Conservation (phyloP, 805 yeast species). For the Yamadazyma akitaensis region DNA sequence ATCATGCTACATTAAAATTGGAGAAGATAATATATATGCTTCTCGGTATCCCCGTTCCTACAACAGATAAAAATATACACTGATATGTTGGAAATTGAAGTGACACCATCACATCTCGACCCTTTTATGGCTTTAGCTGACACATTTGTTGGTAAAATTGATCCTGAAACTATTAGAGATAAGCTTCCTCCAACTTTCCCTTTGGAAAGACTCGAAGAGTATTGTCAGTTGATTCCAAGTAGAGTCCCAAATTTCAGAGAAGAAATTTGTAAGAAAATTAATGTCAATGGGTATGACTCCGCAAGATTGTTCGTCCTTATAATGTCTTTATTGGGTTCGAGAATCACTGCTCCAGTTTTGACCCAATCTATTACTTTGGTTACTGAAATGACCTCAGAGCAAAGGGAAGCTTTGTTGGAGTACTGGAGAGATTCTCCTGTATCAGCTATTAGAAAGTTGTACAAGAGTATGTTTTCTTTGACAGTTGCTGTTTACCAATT, state of each 20-base stretch:
- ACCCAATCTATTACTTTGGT: conserved; percentile 34
- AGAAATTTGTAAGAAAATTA: conserved; percentile 13
- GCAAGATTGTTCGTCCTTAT: conserved; percentile 22
- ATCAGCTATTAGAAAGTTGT: conserved; percentile 31
- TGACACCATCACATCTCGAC: conserved; percentile 4
- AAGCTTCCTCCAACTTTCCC: conserved; percentile 25
- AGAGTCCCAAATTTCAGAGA: conserved; percentile 25
- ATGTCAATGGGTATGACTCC: conserved; percentile 16
- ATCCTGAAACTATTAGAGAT: conserved; percentile 25
- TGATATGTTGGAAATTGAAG: conserved; percentile 5
- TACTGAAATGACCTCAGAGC: conserved; percentile 32
- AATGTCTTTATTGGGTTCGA: conserved; percentile 26
- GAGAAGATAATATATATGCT: neutral
- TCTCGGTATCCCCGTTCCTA: neutral
- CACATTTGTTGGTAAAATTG: conserved; percentile 31
- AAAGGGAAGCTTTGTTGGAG: conserved; percentile 30
- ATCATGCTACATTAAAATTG: conserved; percentile 1
- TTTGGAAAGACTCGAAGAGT: conserved; percentile 26
- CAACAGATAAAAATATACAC: neutral
- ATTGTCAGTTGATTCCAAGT: conserved; percentile 28
- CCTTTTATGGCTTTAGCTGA: conserved; percentile 30
- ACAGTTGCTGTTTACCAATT: conserved; percentile 23
- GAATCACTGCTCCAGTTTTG: conserved; percentile 29
- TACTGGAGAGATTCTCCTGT: conserved; percentile 44
- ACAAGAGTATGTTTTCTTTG: conserved; percentile 24